Evolutionary conservation across 1,139 yeast genomes (phyloP), one percentile per base, ranked within the genome.

Genomic region (Taiozyma sp.): DNA sequence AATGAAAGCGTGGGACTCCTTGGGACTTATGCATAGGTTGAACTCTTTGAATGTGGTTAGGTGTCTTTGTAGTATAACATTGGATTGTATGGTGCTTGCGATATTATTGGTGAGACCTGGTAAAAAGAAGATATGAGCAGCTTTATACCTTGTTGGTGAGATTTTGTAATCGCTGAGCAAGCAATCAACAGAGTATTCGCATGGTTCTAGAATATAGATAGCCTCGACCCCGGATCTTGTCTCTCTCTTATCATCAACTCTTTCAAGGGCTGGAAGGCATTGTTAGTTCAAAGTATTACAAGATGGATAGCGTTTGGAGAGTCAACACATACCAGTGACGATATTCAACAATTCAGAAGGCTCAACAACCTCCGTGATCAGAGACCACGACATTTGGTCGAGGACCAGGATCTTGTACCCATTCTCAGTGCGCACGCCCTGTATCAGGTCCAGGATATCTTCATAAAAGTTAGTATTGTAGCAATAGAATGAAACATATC

Each of bases 211-310:
- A 26, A 85, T 65, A 61, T 85, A 85, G 1, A 85, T 65, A 3
- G 83, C 89, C 56, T 79, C 87, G 46, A 79, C 74, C 39, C 73
- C 73, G 13, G 65, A 57, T 82, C 88, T 22, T 84, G 72, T 48
- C 71, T 66, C 58, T 80, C 84, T 45, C 26, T 29, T 47, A 32
- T 47, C 47, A 16, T 50, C 53, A 8, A 50, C 42, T 22, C 46
- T 8, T 29, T 50, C 53, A 26, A 50, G 42, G 22, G 47, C 53
- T 48, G 8, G 10, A 28, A 10, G 21, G 7, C 6, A 26, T 7
- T 28, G 49, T 46, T 22, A 39, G 28, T 21, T 37, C 19, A 11
- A 21, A n/a, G n/a, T n/a, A 34, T 8, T 16, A 3, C 40, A 7
- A 13, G 47, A 11, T 58, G 58, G 16, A 66, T 67, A n/a, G 73